Base-by-base conservation (phyloP, 345 rosid genomes). In the Populus euphratica region DNA sequence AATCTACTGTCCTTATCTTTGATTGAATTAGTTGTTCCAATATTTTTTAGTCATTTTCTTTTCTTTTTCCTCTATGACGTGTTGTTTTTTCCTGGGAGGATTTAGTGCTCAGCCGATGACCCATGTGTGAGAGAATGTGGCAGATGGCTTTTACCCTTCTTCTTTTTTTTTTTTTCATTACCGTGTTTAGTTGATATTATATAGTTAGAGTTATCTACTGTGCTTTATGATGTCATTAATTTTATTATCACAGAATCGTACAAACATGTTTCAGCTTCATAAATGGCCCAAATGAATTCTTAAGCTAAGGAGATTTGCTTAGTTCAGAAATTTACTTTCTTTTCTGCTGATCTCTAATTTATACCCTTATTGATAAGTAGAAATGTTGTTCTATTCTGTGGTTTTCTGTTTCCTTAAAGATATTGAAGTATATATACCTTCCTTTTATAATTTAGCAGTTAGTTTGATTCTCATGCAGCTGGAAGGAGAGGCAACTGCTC, bases 401-500 rank as follows among this genome's bases (percentile, higher is more conserved):
- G 69, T 61, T 25, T 44, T 64, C 11, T 5, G 0, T 79, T 11
- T 76, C 64, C 63, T 61, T 50, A 5, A 39, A 14, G 31, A 27
- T 76, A 16, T 41, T 41, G 68, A 41, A 25, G 14, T 4, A 23
- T 1, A 39, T n/a, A 17, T 43, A 70, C 36, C 2, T 78, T 71
- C 64, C 76, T 59, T 25, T 36, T 66, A 69, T 78, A 36, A 72
- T 31, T 79, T 78, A 74, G 44, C 66, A 69, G 66, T 35, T 64
- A 52, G 17, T 77, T 72, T 73, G 52, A 63, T 79, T 56, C 49
- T 36, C 65, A 35, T 85, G 82, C 92, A 96, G 99, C 90, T 94
- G 25, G 97, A 96, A 84, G 95, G 91, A 81, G 99, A 96, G 88
- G 99, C 99, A 83, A 96, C 98, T 76, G 78, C 95, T 72, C 91